Evolutionary conservation across 2,329 filamentous ascomycete species (phyloP), one percentile per base, ranked within the genome.

Genomic region (Ciborinia camelliae): DNA sequence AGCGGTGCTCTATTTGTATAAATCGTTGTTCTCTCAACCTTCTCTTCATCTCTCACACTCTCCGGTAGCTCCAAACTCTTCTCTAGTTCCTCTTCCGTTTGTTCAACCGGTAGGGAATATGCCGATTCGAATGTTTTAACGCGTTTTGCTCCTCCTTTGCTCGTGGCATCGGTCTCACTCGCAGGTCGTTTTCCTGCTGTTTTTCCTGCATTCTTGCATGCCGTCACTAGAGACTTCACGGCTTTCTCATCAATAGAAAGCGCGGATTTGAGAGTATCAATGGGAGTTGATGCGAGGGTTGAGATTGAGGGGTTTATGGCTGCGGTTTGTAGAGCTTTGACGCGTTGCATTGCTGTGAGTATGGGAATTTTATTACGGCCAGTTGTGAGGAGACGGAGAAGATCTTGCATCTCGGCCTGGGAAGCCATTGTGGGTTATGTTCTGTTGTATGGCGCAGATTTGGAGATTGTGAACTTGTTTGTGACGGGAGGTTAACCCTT

Each of bases 1-100:
- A 96, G 78, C 1, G 92, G 92, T 2, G 92, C 92, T 47, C 92
- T 82, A 72, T 96, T 96, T 0, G 91, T 95, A 67, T 87, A 79
- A 1, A 96, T 70, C 0, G 80, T 78, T 0, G 84, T 84, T 2
- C 78, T 75, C 18, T 80, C 79, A 5, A 96, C 84, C 9, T 81
- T 77, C 1, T 84, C 81, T 70, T 90, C 87, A 54, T 87, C 81
- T 35, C 78, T 77, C 9, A 79, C 78, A 2, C 86, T 75, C 1
- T 72, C 70, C 0, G 89, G 87, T 1, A 92, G 77, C 9, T 78
- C 79, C 7, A 92, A 79, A 0, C 86, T 85, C 8, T 78, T 79
- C 74, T 92, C 90, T 1, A 89, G 77, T 58, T 88, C 84, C 18
- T 82, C 81, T 0, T 87, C 82, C 15, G 75, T 75, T 41, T 71